Base-by-base conservation (phyloP, 257 asterid genomes). In the Penstemon davidsonii region DNA sequence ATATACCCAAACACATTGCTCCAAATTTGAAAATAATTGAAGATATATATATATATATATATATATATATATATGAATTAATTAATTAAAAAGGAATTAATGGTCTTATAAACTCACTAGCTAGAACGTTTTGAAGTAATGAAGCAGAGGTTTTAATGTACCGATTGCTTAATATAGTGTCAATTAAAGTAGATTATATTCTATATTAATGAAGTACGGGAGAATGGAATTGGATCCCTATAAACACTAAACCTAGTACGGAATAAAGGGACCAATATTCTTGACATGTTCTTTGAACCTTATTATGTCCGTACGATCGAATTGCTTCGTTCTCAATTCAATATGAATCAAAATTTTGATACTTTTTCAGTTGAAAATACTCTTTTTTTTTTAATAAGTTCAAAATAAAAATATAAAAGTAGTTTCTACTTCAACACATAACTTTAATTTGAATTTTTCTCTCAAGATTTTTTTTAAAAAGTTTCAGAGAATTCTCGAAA, bases 1-100 rank as follows among this genome's bases (percentile, higher is more conserved):
- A 80, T 64, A 83, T 46, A 4, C 82, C 74, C 69, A 55, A 59
- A 41, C 86, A 84, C 88, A 83, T 83, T 47, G 60, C 67, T 75
- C 15, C 55, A 41, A 33, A 3, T 3, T 12, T 8, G 9, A n/a
- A 47, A 50, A 8, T 7, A 8, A n/a, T 15, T 8, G 8, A 3
- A 42, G 7, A 7, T 11, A 37, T 41, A 52, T 4, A 51, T 25
- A 25, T 25, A 25, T 25, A 25, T 25, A 25, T 25, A 25, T 2
- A 25, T 25, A 15, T 15, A 15, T 15, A 15, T 15, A n/a, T n/a
- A n/a, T n/a, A 25, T 25, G 1, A 25, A 25, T 25, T 25, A 25
- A 25, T 25, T 25, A 25, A 25, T 25, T 25, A 25, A 25, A 1
- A 4, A 12, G 45, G n/a, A n/a, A 64, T 8, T 10, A 43, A 8